Percentiles rank a stretch among this genome's conserved stretches.
Conservation (phyloP, 2,329 filamentous ascomycete species). For the Shiraia sp. region DNA sequence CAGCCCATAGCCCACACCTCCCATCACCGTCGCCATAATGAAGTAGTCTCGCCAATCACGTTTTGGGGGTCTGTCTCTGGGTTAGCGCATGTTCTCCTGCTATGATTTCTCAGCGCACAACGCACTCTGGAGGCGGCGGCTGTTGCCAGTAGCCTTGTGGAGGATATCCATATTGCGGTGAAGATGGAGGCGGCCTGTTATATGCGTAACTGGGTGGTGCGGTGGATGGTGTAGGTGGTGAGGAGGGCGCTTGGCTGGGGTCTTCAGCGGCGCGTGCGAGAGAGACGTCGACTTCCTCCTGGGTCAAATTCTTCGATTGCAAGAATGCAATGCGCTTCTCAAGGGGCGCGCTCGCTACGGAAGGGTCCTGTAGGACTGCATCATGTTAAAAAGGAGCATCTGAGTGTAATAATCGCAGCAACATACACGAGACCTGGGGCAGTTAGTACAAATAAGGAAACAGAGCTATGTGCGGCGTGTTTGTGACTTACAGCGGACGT, state of each 20-base stretch:
- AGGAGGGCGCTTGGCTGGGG: constrained; percentile 50
- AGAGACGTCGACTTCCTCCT: constrained; percentile 89
- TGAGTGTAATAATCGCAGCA: constrained; percentile 1
- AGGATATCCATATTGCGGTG: constrained; percentile 56
- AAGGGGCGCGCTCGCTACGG: constrained; percentile 83
- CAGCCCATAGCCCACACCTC: constrained; percentile 84
- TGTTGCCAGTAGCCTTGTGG: constrained; percentile 58
- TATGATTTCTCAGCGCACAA: too few species aligned
- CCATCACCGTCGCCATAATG: constrained; percentile 96
- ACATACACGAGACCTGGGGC: constrained; percentile 57
- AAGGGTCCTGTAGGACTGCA: constrained; percentile 89
- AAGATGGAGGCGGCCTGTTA: constrained; percentile 48
- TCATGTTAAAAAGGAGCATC: constrained; percentile 18
- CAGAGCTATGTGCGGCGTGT: too few species aligned
- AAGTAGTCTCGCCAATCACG: constrained; percentile 99
- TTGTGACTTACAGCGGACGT: constrained; percentile 65
- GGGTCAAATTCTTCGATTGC: constrained; percentile 94
- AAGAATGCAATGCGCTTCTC: constrained; percentile 93
- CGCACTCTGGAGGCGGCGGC: constrained; percentile 59
- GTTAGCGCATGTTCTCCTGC: constrained; percentile 22
- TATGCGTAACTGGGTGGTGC: constrained; percentile 47
- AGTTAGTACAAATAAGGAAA: constrained; percentile 19
- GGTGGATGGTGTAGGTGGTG: constrained; percentile 53
- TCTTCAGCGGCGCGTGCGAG: constrained; percentile 73
- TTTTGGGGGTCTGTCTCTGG: constrained; percentile 58